Percentiles rank a stretch among this genome's conserved stretches.
These are phyloP conservation scores for Cicer arietinum DNA, from an alignment of 306 rosid genomes.

Conservation along the genomic window DNA sequence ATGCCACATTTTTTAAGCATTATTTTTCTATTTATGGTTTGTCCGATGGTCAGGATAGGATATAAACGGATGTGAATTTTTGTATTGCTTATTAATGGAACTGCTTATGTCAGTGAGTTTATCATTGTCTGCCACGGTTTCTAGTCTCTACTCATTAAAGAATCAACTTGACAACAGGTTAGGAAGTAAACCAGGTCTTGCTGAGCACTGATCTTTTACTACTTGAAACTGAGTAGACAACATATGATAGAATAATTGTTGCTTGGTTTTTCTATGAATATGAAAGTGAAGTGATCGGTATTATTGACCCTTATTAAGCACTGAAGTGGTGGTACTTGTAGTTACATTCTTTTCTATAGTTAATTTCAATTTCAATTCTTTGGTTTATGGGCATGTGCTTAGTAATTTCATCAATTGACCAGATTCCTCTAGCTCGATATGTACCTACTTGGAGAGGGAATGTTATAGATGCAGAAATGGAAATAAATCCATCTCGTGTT, in stretches of 20 bases:
- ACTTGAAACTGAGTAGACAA: neutral
- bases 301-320: neutral
- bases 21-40: neutral
- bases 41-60: neutral
- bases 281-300: neutral
- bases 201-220: neutral
- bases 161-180: neutral
- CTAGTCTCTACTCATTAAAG: conserved; percentile 10
- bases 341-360: conserved; percentile 24
- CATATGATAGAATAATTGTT: conserved; percentile 7
- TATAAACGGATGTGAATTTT: neutral
- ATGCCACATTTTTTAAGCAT: neutral
- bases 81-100: neutral
- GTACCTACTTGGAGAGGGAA: conserved; percentile 94
- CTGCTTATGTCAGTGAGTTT: conserved; percentile 3
- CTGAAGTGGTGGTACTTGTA: neutral
- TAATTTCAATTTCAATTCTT: conserved; percentile 28
- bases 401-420: conserved; percentile 39
- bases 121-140: conserved; percentile 13
- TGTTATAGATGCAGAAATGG: conserved; percentile 74
- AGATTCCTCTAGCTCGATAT: conserved; percentile 91
- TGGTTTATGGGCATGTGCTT: neutral
- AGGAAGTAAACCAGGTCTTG: conserved; percentile 15
- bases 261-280: conserved; percentile 7
- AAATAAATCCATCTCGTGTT: conserved; percentile 89